Evolutionary conservation across 2,329 filamentous ascomycete species (phyloP).

Genomic region (Aureobasidium lini): DNA sequence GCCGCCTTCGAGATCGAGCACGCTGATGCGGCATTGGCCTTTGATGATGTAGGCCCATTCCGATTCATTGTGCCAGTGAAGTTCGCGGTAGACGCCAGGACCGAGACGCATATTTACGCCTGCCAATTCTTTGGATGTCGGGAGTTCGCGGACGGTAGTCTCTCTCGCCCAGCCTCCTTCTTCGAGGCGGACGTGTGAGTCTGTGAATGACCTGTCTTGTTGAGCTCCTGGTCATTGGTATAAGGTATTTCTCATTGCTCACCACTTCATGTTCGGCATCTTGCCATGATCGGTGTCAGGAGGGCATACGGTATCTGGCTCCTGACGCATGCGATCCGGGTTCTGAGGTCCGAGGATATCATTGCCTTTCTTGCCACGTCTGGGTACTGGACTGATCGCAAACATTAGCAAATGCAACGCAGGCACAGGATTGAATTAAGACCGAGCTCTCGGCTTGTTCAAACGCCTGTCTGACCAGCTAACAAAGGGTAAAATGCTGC

Average conservation of each 20-base stretch:
- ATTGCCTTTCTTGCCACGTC: conserved; percentile 56
- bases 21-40: conserved; percentile 63
- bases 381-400: conserved; percentile 47
- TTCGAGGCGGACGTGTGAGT: conserved; percentile 45
- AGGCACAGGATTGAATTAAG: no score
- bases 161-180: conserved; percentile 72
- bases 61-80: conserved; percentile 76
- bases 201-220: conserved; percentile 32
- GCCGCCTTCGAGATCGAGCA: conserved; percentile 66
- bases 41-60: conserved; percentile 13
- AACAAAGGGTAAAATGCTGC: no score
- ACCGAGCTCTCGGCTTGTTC: no score
- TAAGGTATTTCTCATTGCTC: conserved; percentile 22
- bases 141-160: conserved; percentile 59
- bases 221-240: not conserved
- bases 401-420: no score
- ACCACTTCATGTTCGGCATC: conserved; percentile 65
- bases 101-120: conserved; percentile 74
- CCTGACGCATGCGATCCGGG: conserved; percentile 58
- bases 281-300: conserved; percentile 66
- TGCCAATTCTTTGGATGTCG: conserved; percentile 61
- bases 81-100: conserved; percentile 63
- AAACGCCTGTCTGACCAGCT: no score
- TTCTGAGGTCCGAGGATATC: conserved; percentile 65
- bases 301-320: conserved; percentile 63